Conservation (phyloP, 306 rosid genomes). For the Vigna unguiculata region DNA sequence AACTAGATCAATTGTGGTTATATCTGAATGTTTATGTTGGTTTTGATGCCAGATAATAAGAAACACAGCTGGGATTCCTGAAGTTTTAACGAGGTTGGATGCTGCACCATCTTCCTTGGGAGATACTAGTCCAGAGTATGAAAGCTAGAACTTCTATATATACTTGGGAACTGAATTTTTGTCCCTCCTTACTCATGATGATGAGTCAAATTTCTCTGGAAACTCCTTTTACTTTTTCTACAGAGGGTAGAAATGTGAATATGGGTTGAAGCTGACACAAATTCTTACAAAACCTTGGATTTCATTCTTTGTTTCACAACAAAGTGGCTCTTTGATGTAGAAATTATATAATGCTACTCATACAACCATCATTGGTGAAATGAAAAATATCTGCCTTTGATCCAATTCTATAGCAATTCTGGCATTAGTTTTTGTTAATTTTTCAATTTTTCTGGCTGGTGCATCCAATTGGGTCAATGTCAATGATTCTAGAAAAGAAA, state of each 20-base stretch:
- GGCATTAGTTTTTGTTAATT: neutral
- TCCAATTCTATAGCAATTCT: conserved; percentile 20
- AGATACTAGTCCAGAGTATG: conserved; percentile 70
- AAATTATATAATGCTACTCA: conserved; percentile 37
- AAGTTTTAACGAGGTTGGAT: conserved; percentile 89
- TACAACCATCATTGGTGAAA: conserved; percentile 28
- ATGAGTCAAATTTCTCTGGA: conserved; percentile 28
- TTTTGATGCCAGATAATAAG: conserved; percentile 77
- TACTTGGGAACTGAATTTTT: conserved; percentile 35
- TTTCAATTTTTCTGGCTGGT: neutral
- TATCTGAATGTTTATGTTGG: conserved; percentile 43
- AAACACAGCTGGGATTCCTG: conserved; percentile 86
- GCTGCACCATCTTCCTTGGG: conserved; percentile 59
- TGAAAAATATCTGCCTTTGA: conserved; percentile 6
- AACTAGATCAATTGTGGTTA: conserved; percentile 6
- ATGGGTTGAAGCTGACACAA: conserved; percentile 37
- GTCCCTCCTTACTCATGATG: conserved; percentile 23
- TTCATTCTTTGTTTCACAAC: conserved; percentile 29
- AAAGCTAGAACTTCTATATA: conserved; percentile 61
- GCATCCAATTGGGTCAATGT: neutral
- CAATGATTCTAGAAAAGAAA: neutral
- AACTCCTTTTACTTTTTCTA: conserved; percentile 28
- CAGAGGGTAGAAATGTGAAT: conserved; percentile 27
- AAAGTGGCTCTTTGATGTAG: conserved; percentile 36
- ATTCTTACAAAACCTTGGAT: conserved; percentile 44